Percentiles rank a stretch among this genome's conserved stretches.
Conservation (phyloP, 768 basidiomycete genomes). For the Leccinum subgranulosum region DNA sequence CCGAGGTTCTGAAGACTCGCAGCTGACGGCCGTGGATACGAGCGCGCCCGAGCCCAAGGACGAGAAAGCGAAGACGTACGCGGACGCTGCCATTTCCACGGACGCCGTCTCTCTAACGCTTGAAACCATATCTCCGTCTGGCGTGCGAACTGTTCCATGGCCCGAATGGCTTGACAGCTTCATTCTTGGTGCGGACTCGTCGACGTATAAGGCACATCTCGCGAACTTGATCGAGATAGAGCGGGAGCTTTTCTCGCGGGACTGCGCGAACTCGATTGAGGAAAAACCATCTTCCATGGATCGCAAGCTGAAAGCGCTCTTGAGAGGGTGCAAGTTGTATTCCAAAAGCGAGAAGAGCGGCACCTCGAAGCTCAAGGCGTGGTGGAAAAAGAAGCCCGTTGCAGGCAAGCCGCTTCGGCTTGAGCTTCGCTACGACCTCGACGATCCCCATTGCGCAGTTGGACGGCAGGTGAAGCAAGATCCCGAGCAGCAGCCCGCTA, state of each 20-base stretch:
- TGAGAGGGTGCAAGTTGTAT: conserved; percentile 41
- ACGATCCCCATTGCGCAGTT: conserved; percentile 39
- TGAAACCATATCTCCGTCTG: conserved; percentile 20
- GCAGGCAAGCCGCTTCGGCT: conserved; percentile 36
- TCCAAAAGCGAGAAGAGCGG: conserved; percentile 33
- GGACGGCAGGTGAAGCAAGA: conserved; percentile 35
- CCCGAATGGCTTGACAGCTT: conserved; percentile 40
- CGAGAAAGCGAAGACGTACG: conserved; percentile 15
- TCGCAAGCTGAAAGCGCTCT: conserved; percentile 38
- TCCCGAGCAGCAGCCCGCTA: conserved; percentile 12
- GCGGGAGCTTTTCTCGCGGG: conserved; percentile 29
- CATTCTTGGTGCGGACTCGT: conserved; percentile 32
- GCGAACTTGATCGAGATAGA: conserved; percentile 36
- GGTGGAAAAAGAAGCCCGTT: conserved; percentile 60
- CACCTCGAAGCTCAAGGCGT: conserved; percentile 53
- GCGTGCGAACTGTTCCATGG: conserved; percentile 35
- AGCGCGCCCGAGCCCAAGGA: conserved; percentile 13
- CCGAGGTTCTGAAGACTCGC: conserved; percentile 68
- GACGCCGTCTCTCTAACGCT: conserved; percentile 13
- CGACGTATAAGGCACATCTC: conserved; percentile 35
- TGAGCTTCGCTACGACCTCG: conserved; percentile 40
- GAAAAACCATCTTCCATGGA: conserved; percentile 31
- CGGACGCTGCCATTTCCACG: conserved; percentile 20
- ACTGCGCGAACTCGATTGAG: conserved; percentile 17
- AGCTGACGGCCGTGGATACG: conserved; percentile 46